A percentile compares a stretch with the other conserved stretches of the same genome.
Conservation (phyloP, 2,329 filamentous ascomycete species). For the Aspergillus novoparasiticus region DNA sequence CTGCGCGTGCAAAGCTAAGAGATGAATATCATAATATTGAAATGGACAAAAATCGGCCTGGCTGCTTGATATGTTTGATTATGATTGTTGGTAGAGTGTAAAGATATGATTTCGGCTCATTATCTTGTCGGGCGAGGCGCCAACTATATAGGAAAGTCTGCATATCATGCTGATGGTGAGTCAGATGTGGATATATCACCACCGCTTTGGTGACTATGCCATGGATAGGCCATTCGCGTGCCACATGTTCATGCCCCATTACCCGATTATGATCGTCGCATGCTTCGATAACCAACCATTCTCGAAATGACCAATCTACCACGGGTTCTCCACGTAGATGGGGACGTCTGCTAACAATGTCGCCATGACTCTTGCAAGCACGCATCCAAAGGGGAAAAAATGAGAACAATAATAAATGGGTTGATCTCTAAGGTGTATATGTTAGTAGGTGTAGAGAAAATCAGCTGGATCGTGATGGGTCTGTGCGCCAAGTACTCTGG, state of each 20-base stretch:
- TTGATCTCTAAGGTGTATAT: not conserved
- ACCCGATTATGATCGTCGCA: constrained; percentile 6
- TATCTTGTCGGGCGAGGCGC: not conserved
- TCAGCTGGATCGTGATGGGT: not conserved
- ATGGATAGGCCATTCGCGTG: constrained; percentile 7
- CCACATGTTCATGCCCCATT: constrained; percentile 10
- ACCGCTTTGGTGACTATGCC: not conserved
- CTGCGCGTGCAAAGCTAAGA: not conserved
- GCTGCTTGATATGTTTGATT: not conserved
- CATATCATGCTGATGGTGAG: not conserved
- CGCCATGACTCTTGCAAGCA: not conserved
- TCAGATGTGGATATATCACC: not conserved
- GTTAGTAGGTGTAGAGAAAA: not conserved
- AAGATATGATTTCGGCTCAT: not conserved
- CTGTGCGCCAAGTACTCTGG: not conserved
- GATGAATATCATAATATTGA: not conserved
- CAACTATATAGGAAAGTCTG: not conserved
- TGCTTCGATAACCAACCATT: not conserved
- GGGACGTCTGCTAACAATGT: not conserved
- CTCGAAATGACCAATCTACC: not conserved
- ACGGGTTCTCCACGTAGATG: not conserved
- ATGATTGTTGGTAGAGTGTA: not conserved
- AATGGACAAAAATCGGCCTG: not conserved
- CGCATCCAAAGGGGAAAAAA: no score
- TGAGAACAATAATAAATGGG: not conserved